Evolutionary conservation across 169 alveolate species (phyloP), one percentile per base, ranked within the genome.

Genomic region (Eimeria praecox): DNA sequence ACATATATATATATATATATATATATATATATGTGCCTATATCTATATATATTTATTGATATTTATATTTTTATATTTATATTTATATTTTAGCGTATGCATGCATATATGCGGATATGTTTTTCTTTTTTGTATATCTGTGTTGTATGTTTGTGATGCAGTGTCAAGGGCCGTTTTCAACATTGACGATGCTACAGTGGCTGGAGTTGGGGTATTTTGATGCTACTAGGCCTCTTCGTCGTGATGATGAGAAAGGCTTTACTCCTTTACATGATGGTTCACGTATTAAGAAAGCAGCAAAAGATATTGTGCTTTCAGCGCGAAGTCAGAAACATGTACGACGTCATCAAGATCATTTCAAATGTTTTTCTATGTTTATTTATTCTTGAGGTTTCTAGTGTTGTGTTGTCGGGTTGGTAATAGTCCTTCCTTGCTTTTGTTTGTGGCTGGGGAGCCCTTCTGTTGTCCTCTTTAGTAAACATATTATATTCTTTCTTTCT

Each of bases 111-210:
- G 12, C 0, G 30, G 42, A 20, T 27, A 52, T 73, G 33, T 30
- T 18, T 83, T 10, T 3, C 16, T 40, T 33, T 3, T 44, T 42
- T 22, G 66, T 27, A 40, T 42, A 0, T 8, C 5, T 44, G 30
- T 22, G 33, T 44, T 18, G n/a, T 12, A 4, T 22, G 5, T 64
- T 52, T 44, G 71, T 54, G 14, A 2, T 78, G 75, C 95, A 92
- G 95, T 92, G 95, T 27, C 95, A 92, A 30, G 95, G 95, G 40
- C 95, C 95, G 20, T 92, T 92, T 59, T 83, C 88, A 40, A 92
- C 95, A 1, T 73, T 92, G n/a, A 69, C 73, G 33, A 78, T 92
- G 91, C 73, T 92, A 56, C 91, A 90, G 42, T 92, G 95, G 95
- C 71, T 78, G 10, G 92, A 92, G 44, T 69, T 54, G 56, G 95